phyloP scores from a whole-genome alignment of 192 early-diverging fungal species.

The Gryganskiella cystojenkinii region DNA sequence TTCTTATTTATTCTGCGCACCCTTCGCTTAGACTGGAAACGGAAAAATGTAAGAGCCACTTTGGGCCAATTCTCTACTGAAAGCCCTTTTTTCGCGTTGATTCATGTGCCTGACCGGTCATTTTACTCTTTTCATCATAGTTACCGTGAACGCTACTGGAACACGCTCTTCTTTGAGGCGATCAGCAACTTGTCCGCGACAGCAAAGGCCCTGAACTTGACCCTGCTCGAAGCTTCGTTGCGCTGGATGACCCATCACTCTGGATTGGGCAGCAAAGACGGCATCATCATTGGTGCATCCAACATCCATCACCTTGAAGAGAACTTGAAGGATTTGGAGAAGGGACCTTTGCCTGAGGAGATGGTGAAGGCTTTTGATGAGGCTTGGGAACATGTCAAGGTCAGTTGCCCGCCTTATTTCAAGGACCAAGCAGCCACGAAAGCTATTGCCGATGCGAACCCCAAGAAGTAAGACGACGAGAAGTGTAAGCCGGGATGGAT shows the following conservation, averaged over 20 bases:
- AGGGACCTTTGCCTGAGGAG: conserved; percentile 60
- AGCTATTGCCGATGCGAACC: not conserved
- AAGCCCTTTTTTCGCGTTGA: not conserved
- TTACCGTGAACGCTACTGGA: conserved; percentile 62
- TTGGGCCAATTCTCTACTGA: not conserved
- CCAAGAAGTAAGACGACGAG: no score
- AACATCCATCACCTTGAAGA: conserved; percentile 51
- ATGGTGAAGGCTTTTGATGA: conserved; percentile 67
- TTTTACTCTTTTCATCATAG: conserved; percentile 14
- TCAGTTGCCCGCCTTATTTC: conserved; percentile 46
- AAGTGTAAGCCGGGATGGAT: no score
- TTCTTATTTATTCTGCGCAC: not conserved
- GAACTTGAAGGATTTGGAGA: conserved; percentile 63
- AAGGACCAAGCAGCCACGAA: conserved; percentile 7
- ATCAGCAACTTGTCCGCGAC: conserved; percentile 52
- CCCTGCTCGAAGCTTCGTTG: conserved; percentile 44
- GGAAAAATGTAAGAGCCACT: conserved; percentile 32
- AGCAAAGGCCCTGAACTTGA: conserved; percentile 27
- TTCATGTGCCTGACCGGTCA: not conserved
- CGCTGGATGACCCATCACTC: conserved; percentile 59
- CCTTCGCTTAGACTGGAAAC: conserved; percentile 21
- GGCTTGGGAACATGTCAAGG: conserved; percentile 63
- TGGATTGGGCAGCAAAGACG: conserved; percentile 32
- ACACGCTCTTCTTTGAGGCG: conserved; percentile 61
- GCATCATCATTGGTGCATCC: conserved; percentile 52